Evolutionary conservation across 2,329 filamentous ascomycete genomes (phyloP), one percentile per base, ranked within the genome.

Genomic region (Tympanopsis confertula): DNA sequence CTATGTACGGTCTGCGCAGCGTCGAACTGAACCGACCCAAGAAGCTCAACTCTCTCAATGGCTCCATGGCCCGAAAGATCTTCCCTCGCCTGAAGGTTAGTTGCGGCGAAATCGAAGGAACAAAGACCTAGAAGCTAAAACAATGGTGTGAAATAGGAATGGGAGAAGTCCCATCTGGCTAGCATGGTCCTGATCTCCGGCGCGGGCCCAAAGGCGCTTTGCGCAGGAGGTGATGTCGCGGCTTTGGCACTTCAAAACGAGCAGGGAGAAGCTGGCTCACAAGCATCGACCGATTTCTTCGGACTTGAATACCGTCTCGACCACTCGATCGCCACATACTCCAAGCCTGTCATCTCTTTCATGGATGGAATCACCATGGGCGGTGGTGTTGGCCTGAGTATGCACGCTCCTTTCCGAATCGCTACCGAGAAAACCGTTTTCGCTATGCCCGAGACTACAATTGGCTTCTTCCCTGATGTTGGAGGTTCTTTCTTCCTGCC

Each of bases 351-450:
- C 54, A 77, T 98, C 38, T 84, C 91, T 20, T 83, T 96, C 54
- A 93, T 98, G 81, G 91, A 98, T 54, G 91, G 91, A 42, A 84
- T 94, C 58, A 98, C 93, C 38, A 98, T 98, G 91, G 91, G 91
- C 39, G 91, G 91, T 39, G 91, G 91, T 47, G 91, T 96, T 38
- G 91, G 91, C 5, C 73, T 98, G 40, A 93, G 85, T 58, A 75
- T 94, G 38, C 93, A 98, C 61, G 89, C 91, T 2, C 93, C 91
- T 3, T 89, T 98, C 71, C 74, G 91, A 42, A 94, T 98, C 54
- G 91, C 91, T 26, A 98, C 91, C 3, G 91, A 98, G 63, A 82
- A 82, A 54, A 98, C 91, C 4, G 64, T 94, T 35, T 96, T 98
- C 52, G 88, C 93, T 48, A 98, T 98, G 91, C 91, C 91, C 20